Evolutionary conservation across 768 basidiomycete genomes (phyloP).

Genomic region (Hypholoma fasciculare): DNA sequence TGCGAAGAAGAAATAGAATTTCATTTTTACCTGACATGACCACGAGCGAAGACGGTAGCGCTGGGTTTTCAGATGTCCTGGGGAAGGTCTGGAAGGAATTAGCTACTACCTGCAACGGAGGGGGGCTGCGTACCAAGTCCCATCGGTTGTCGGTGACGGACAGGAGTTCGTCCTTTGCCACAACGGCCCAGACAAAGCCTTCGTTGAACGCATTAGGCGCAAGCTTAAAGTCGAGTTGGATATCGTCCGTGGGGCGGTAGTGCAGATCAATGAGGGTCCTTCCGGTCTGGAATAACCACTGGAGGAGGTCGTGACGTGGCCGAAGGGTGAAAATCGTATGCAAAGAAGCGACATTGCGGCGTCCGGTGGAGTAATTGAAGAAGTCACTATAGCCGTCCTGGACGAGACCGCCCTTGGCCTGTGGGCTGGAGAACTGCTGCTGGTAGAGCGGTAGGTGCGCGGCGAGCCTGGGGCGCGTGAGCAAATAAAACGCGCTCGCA

Average conservation of each 20-base stretch:
- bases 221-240: conserved; percentile 82
- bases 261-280: conserved; percentile 76
- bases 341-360: conserved; percentile 72
- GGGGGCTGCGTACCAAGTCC: conserved; percentile 70
- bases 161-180: conserved; percentile 76
- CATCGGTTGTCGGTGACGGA: conserved; percentile 72
- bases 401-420: conserved; percentile 49
- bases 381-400: conserved; percentile 77
- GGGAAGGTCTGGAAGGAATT: conserved; percentile 67
- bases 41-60: conserved; percentile 60
- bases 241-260: conserved; percentile 65
- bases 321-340: conserved; percentile 78
- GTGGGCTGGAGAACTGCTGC: conserved; percentile 75
- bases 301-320: conserved; percentile 83
- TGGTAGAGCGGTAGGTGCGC: conserved; percentile 59
- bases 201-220: conserved; percentile 44
- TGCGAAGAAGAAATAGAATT: neutral
- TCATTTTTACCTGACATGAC: conserved; percentile 69
- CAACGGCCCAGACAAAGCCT: conserved; percentile 83
- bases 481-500: conserved; percentile 7
- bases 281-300: conserved; percentile 58
- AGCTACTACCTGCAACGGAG: neutral
- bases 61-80: conserved; percentile 65
- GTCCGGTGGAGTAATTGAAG: conserved; percentile 86
- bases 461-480: conserved; percentile 47